phyloP scores from a whole-genome alignment of 495 filamentous ascomycete genomes.

The Xanthoparmelia taractica region DNA sequence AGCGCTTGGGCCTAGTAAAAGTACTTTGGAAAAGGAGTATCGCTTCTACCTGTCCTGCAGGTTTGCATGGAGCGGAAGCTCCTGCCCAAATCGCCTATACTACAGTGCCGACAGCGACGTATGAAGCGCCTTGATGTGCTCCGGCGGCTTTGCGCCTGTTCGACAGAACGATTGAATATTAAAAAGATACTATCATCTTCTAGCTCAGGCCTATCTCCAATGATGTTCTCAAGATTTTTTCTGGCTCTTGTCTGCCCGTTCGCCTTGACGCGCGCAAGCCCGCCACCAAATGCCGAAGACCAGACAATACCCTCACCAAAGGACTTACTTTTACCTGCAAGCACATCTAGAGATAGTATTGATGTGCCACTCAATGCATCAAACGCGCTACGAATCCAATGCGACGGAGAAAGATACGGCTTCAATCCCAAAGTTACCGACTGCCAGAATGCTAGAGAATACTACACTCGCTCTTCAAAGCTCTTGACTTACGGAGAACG shows the following conservation, averaged over 20 bases:
- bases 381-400: not conserved
- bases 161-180: too few relatives aligned
- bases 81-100: not conserved
- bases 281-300: not conserved
- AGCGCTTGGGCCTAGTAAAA: not conserved
- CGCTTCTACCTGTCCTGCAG: too few relatives aligned
- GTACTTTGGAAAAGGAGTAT: too few relatives aligned
- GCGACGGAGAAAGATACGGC: slow-evolving; percentile 1
- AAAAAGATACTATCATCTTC: not conserved
- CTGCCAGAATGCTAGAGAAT: not conserved
- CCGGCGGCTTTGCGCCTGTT: not conserved
- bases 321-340: not conserved
- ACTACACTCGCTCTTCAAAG: not conserved
- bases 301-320: not conserved
- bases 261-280: not conserved
- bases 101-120: not conserved
- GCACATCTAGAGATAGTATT: not conserved
- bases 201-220: not conserved
- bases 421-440: not conserved
- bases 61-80: not conserved
- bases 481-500: not conserved
- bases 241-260: not conserved
- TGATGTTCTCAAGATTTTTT: not conserved
- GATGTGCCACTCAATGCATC: not conserved
- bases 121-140: not conserved